Conservation (phyloP, 495 filamentous ascomycete species). For the Amorphotheca resinae region DNA sequence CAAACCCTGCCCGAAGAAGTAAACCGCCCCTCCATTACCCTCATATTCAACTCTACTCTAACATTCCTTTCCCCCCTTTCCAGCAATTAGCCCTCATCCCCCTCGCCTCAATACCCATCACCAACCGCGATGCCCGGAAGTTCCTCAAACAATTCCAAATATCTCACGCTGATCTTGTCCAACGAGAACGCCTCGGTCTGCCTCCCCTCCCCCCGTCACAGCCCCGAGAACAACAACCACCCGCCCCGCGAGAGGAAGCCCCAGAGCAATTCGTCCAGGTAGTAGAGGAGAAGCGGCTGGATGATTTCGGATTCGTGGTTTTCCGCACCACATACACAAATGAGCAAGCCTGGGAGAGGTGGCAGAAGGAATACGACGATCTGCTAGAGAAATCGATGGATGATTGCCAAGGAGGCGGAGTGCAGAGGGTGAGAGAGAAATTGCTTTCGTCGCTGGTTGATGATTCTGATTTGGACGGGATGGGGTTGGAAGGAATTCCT, state of each 20-base stretch:
- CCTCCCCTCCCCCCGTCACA: neutral
- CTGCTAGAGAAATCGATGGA: neutral
- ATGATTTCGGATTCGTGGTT: neutral
- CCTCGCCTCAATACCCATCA: neutral
- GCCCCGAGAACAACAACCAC: neutral
- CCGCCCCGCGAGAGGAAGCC: neutral
- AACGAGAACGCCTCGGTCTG: neutral
- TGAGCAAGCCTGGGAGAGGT: neutral
- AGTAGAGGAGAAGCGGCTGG: neutral
- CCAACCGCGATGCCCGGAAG: neutral
- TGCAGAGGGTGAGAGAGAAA: neutral
- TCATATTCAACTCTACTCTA: neutral
- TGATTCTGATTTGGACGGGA: neutral
- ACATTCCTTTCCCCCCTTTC: neutral
- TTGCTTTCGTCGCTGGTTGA: neutral
- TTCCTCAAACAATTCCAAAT: neutral
- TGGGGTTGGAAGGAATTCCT: neutral
- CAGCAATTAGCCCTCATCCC: neutral
- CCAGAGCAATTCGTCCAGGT: neutral
- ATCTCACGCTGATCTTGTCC: neutral
- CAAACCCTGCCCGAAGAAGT: neutral
- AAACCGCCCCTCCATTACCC: neutral
- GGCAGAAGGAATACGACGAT: neutral
- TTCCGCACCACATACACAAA: neutral
- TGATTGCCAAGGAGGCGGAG: neutral